A percentile compares a stretch with the other conserved stretches of the same genome.
These are phyloP conservation scores for Tephrocybe sp. DNA, from an alignment of 768 basidiomycete genomes.

Conservation along the genomic window DNA sequence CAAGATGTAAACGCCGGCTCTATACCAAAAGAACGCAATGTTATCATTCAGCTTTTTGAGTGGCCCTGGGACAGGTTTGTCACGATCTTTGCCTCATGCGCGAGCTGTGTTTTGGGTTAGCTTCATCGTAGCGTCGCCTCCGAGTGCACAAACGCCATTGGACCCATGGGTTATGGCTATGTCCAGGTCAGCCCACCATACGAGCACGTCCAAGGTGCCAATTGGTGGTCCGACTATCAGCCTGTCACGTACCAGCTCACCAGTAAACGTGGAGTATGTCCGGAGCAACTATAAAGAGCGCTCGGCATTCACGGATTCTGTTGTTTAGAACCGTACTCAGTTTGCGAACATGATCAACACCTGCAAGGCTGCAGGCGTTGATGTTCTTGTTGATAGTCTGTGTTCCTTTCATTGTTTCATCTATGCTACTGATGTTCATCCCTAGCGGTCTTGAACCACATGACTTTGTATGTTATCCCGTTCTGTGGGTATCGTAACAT, in stretches of 20 bases:
- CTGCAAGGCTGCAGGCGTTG: slow-evolving; percentile 54
- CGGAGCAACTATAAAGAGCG: too few species aligned
- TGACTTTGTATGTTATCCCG: too few species aligned
- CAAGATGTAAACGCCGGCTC: too few species aligned
- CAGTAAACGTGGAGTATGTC: slow-evolving; percentile 67
- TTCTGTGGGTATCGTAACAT: neutral
- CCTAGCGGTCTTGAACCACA: too few species aligned
- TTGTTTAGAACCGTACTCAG: slow-evolving; percentile 14
- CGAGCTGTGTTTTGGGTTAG: neutral
- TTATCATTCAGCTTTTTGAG: slow-evolving; percentile 67
- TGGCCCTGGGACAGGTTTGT: slow-evolving; percentile 46
- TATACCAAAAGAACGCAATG: too few species aligned
- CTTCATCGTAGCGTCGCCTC: slow-evolving; percentile 47
- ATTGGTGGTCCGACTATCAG: slow-evolving; percentile 76
- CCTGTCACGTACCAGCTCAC: slow-evolving; percentile 60
- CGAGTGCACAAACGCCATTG: slow-evolving; percentile 61
- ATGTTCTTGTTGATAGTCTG: slow-evolving; percentile 45
- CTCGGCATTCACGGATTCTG: slow-evolving; percentile 41
- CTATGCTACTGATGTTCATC: too few species aligned
- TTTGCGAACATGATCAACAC: slow-evolving; percentile 39
- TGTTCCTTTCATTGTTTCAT: neutral
- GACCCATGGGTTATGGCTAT: slow-evolving; percentile 61
- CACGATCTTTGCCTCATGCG: neutral
- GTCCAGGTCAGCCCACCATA: slow-evolving; percentile 57
- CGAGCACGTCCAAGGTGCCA: slow-evolving; percentile 51